A percentile compares a stretch with the other conserved stretches of the same genome.
Evolutionary conservation across 441 rosid genomes (phyloP).

Genomic region (Isatis lusitanica): DNA sequence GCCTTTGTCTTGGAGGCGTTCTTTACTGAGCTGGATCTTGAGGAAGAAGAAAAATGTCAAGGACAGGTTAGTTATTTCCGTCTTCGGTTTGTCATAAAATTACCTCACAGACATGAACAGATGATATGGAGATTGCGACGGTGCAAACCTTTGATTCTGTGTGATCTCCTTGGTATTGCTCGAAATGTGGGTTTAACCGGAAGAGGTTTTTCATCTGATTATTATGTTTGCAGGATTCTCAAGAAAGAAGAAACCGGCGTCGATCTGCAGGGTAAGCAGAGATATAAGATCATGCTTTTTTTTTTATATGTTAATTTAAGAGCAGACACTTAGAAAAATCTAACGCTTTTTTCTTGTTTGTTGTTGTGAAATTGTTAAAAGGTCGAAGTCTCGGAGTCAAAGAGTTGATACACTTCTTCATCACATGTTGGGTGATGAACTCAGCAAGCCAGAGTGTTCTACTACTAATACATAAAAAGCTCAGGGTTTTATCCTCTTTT

Average conservation of each 20-base stretch:
- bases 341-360: slow-evolving; percentile 2
- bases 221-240: slow-evolving; percentile 50
- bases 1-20: slow-evolving; percentile 99
- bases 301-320: background rate
- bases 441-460: slow-evolving; percentile 41
- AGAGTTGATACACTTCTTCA: slow-evolving; percentile 92
- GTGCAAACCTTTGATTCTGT: background rate
- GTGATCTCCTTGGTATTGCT: background rate
- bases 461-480: slow-evolving; percentile 17
- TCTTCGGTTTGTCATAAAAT: background rate
- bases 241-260: slow-evolving; percentile 41
- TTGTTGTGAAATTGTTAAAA: slow-evolving; percentile 37
- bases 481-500: background rate
- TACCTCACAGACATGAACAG: background rate
- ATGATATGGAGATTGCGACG: background rate
- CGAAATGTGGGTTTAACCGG: background rate
- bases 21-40: slow-evolving; percentile 90
- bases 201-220: background rate
- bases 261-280: slow-evolving; percentile 66
- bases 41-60: slow-evolving; percentile 55
- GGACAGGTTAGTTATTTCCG: slow-evolving; percentile 54
- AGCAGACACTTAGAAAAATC: background rate
- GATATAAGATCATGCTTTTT: background rate
- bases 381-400: slow-evolving; percentile 87
- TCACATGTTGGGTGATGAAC: slow-evolving; percentile 72